These are phyloP conservation scores for Neurospora intermedia DNA, from an alignment of 495 filamentous ascomycete genomes.

Conservation along the genomic window DNA sequence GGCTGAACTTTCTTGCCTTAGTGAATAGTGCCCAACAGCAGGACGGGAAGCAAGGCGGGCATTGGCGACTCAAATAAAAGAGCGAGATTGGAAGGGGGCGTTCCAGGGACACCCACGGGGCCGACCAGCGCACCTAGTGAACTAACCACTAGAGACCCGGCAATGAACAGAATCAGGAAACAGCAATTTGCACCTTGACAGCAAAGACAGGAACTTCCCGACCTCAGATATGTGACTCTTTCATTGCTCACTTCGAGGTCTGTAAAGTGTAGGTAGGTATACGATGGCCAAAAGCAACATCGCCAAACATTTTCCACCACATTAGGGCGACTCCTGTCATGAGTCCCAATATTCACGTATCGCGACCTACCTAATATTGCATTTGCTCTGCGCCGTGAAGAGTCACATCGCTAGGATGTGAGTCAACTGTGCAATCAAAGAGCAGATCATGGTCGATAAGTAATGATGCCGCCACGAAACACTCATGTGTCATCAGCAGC, in stretches of 20 bases:
- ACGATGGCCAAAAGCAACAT: background rate
- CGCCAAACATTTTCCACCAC: background rate
- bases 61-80: background rate
- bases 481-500: background rate
- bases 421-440: background rate
- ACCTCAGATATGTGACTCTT: background rate
- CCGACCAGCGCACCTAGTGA: too few relatives aligned
- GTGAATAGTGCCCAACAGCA: background rate
- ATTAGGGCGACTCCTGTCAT: background rate
- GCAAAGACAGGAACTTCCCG: background rate
- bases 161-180: background rate
- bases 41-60: background rate
- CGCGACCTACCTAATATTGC: background rate
- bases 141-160: background rate
- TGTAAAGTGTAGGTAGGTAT: background rate
- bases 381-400: background rate
- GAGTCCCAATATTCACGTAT: background rate
- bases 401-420: background rate
- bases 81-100: background rate
- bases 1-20: background rate
- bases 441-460: background rate
- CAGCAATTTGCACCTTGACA: background rate
- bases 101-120: background rate
- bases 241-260: background rate
- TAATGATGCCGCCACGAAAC: background rate